phyloP scores from a whole-genome alignment of 2,329 filamentous ascomycete genomes.

The Clathrospora elynae region DNA sequence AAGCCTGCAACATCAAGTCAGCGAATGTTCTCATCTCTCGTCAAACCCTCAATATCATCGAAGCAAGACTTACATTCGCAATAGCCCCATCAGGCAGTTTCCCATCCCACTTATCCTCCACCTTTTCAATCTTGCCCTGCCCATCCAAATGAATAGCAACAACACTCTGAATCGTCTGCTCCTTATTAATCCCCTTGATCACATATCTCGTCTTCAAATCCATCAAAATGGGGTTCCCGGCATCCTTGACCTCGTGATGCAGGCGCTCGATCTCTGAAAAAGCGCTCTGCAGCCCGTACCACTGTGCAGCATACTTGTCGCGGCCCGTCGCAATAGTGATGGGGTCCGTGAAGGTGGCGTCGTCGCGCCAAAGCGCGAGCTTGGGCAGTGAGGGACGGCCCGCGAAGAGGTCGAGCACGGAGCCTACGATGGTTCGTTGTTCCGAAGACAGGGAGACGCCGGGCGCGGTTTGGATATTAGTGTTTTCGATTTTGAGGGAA shows the following conservation, averaged over 20 bases:
- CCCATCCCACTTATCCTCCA: conserved; percentile 63
- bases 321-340: conserved; percentile 63
- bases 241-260: conserved; percentile 58
- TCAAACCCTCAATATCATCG: conserved; percentile 4
- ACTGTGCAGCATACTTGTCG: conserved; percentile 59
- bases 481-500: conserved; percentile 58
- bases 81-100: conserved; percentile 58
- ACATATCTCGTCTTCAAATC: conserved; percentile 60
- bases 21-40: conserved; percentile 10
- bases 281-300: conserved; percentile 64
- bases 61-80: conserved; percentile 55
- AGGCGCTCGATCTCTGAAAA: conserved; percentile 64
- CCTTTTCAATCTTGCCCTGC: conserved; percentile 55
- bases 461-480: conserved; percentile 57
- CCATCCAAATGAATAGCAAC: conserved; percentile 55
- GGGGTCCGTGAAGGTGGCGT: conserved; percentile 63
- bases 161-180: conserved; percentile 57
- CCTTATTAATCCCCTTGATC: conserved; percentile 59
- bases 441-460: conserved; percentile 57
- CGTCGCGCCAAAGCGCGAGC: conserved; percentile 63
- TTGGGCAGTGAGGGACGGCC: conserved; percentile 64
- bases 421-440: conserved; percentile 62
- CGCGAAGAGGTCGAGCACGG: conserved; percentile 66
- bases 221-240: conserved; percentile 65
- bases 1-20: conserved; percentile 51